Conservation (phyloP, 75 land plant genomes). For the Pseudotsuga menziesii region DNA sequence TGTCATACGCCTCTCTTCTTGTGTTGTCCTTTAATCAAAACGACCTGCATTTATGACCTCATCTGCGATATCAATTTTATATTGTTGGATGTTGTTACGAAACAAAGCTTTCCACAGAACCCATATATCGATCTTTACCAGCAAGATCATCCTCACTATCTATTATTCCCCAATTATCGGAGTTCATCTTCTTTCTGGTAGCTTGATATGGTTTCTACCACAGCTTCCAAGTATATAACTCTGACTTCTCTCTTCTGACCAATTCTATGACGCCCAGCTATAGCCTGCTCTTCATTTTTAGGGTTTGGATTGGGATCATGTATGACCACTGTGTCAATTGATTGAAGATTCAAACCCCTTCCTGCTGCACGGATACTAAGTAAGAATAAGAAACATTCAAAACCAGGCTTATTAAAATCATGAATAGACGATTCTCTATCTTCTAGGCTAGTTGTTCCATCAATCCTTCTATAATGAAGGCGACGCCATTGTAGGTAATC, state of each 20-base stretch:
- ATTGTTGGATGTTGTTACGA: conserved; percentile 97
- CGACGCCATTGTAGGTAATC: conserved; percentile 52
- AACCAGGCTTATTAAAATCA: conserved; percentile 81
- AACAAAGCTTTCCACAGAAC: conserved; percentile 92
- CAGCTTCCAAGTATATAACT: conserved; percentile 99
- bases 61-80: conserved; percentile 99
- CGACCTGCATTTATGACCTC: conserved; percentile 99
- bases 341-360: conserved; percentile 88
- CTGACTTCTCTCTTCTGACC: conserved; percentile 95
- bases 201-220: conserved; percentile 86
- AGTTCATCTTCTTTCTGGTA: conserved; percentile 92
- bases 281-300: conserved; percentile 99
- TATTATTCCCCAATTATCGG: conserved; percentile 69
- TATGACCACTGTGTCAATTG: conserved; percentile 87
- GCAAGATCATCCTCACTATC: conserved; percentile 92
- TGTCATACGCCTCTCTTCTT: conserved; percentile 93
- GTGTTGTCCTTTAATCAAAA: conserved; percentile 98
- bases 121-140: conserved; percentile 96
- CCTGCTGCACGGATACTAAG: conserved; percentile 98
- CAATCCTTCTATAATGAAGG: conserved; percentile 37
- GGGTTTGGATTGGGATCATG: conserved; percentile 99
- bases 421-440: conserved; percentile 88
- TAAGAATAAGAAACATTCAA: conserved; percentile 90
- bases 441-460: conserved; percentile 45
- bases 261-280: conserved; percentile 96